Evolutionary conservation across 148 eudicot species (phyloP).

Genomic region (Arbutus unedo): DNA sequence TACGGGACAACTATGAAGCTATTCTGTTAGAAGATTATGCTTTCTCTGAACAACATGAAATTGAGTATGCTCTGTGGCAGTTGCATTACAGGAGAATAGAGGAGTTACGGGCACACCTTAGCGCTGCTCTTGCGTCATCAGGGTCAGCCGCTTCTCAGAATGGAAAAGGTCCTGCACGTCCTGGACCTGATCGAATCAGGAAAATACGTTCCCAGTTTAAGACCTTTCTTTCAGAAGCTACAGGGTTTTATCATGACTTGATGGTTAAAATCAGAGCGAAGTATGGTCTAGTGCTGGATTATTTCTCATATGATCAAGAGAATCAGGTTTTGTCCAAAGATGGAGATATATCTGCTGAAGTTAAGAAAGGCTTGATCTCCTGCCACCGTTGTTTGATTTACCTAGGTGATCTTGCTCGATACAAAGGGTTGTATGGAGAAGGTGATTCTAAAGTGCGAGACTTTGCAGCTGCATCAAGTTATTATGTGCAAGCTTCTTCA

Average conservation of each 20-base stretch:
- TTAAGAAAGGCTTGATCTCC: slow-evolving; percentile 69
- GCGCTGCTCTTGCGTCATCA: slow-evolving; percentile 54
- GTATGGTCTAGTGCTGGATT: slow-evolving; percentile 65
- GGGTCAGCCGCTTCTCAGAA: slow-evolving; percentile 46
- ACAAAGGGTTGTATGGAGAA: slow-evolving; percentile 85
- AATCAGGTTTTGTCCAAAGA: slow-evolving; percentile 46
- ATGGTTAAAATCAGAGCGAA: slow-evolving; percentile 84
- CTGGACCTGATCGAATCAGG: slow-evolving; percentile 52
- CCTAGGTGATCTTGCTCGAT: slow-evolving; percentile 96
- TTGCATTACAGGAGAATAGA: slow-evolving; percentile 87
- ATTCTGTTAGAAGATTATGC: slow-evolving; percentile 85
- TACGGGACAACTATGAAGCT: slow-evolving; percentile 91
- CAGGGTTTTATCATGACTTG: slow-evolving; percentile 94
- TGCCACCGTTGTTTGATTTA: slow-evolving; percentile 94
- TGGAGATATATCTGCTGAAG: slow-evolving; percentile 50
- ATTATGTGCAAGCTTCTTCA: slow-evolving; percentile 85
- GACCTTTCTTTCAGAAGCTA: slow-evolving; percentile 90
- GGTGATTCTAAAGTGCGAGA: slow-evolving; percentile 81
- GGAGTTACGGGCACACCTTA: slow-evolving; percentile 68
- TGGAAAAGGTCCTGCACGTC: slow-evolving; percentile 60
- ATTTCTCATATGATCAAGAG: slow-evolving; percentile 39
- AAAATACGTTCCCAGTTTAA: slow-evolving; percentile 88
- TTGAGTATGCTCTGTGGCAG: slow-evolving; percentile 92
- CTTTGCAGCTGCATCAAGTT: slow-evolving; percentile 84
- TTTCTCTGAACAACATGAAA: slow-evolving; percentile 75